A percentile compares a stretch with the other conserved stretches of the same genome.
Evolutionary conservation across 768 basidiomycete species (phyloP).

Genomic region (Clitopilus hobsonii): DNA sequence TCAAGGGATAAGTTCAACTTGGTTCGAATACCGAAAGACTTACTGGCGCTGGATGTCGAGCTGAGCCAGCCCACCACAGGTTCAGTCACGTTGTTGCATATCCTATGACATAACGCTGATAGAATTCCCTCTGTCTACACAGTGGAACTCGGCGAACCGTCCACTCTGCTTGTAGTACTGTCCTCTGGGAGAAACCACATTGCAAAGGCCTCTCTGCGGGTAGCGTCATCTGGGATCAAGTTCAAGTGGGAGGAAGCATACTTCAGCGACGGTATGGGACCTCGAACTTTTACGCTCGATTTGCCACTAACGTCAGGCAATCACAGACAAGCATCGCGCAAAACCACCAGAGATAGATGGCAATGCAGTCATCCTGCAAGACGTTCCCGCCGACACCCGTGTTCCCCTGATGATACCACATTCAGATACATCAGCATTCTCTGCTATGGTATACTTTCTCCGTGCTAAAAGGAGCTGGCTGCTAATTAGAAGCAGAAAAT

Average conservation of each 20-base stretch:
- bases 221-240: conserved; percentile 51
- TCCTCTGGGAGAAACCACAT: conserved; percentile 67
- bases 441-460: conserved; percentile 44
- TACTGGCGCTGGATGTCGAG: conserved; percentile 56
- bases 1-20: conserved; percentile 26
- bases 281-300: neutral
- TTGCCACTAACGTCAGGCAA: conserved; percentile 8
- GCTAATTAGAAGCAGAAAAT: conserved; percentile 50
- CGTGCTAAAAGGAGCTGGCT: conserved; percentile 1
- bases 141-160: conserved; percentile 66
- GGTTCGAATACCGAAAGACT: conserved; percentile 61
- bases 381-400: conserved; percentile 41
- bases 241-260: conserved; percentile 41
- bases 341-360: conserved; percentile 31
- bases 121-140: neutral
- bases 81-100: conserved; percentile 8
- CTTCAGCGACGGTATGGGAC: conserved; percentile 30
- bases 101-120: neutral
- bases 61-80: conserved; percentile 54
- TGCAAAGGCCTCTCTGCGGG: conserved; percentile 44
- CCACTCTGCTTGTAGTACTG: conserved; percentile 51
- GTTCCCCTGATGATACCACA: conserved; percentile 59
- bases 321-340: conserved; percentile 5
- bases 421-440: conserved; percentile 56
- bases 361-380: conserved; percentile 39